Conservation (phyloP, 1,139 yeast species). For the Debaryomyces nepalensis region DNA sequence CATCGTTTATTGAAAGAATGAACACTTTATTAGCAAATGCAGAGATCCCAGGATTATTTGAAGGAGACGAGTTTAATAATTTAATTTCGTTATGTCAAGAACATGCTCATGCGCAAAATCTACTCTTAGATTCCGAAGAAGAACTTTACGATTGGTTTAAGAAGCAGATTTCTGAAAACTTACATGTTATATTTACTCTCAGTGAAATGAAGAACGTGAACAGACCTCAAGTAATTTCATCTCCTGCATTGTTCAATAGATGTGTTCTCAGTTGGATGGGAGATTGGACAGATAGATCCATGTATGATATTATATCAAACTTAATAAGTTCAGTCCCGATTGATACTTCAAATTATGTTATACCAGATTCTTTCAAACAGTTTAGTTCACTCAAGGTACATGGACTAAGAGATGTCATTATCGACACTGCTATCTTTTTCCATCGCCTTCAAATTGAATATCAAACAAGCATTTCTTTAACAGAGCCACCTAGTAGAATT, state of each 20-base stretch:
- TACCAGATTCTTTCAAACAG: constrained; percentile 32
- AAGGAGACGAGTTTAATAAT: constrained; percentile 66
- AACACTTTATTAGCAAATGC: constrained; percentile 90
- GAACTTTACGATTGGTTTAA: constrained; percentile 82
- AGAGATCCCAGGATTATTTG: constrained; percentile 89
- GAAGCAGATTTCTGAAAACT: constrained; percentile 64
- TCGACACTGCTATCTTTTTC: constrained; percentile 51
- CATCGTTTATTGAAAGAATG: constrained; percentile 88
- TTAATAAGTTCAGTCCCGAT: constrained; percentile 54
- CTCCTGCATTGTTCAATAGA: constrained; percentile 91
- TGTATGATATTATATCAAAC: constrained; percentile 54
- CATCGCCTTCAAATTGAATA: constrained; percentile 37
- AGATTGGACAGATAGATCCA: constrained; percentile 64
- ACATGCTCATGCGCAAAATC: constrained; percentile 63
- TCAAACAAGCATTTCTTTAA: constrained; percentile 15
- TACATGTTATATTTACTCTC: constrained; percentile 85
- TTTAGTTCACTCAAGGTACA: constrained; percentile 19
- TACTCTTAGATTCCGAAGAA: constrained; percentile 67
- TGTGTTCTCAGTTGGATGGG: constrained; percentile 94
- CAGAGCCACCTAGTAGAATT: constrained; percentile 53
- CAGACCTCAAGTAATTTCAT: constrained; percentile 55
- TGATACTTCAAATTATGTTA: constrained; percentile 46
- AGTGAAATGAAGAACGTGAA: constrained; percentile 53
- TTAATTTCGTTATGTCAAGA: constrained; percentile 63
- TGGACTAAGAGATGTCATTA: constrained; percentile 51